Percentiles rank a stretch among this genome's conserved stretches.
phyloP scores from a whole-genome alignment of 495 filamentous ascomycete genomes.

The Symbiotaphrina buchneri region DNA sequence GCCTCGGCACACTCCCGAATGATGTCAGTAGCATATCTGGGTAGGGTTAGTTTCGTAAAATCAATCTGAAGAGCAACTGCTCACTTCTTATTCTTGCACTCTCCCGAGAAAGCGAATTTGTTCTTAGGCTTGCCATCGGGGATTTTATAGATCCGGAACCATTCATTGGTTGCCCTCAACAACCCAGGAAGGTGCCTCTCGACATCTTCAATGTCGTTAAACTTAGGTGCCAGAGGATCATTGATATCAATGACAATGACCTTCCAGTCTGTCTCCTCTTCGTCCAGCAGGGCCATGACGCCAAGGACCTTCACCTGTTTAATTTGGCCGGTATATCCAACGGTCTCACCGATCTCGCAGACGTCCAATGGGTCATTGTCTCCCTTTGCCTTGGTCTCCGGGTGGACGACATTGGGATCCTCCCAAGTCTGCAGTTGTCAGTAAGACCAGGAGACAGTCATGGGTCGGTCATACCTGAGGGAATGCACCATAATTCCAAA shows the following conservation, averaged over 20 bases:
- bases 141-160: conserved; percentile 99
- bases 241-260: conserved; percentile 98
- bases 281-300: conserved; percentile 97
- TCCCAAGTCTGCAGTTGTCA: conserved; percentile 67
- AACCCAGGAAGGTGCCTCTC: conserved; percentile 96
- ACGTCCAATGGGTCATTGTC: conserved; percentile 99
- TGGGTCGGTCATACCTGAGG: conserved; percentile 52
- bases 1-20: conserved; percentile 90
- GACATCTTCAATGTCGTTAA: conserved; percentile 98
- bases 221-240: conserved; percentile 85
- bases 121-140: conserved; percentile 99
- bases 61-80: conserved; percentile 5
- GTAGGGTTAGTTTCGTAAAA: conserved; percentile 8
- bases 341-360: conserved; percentile 97
- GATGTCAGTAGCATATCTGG: conserved; percentile 75
- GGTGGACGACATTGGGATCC: conserved; percentile 85
- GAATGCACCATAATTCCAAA: conserved; percentile 99
- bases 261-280: conserved; percentile 99
- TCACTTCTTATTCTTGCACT: conserved; percentile 99
- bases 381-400: conserved; percentile 98
- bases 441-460: conserved; percentile 2
- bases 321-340: conserved; percentile 83
- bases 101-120: conserved; percentile 98
- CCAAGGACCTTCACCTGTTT: conserved; percentile 99
- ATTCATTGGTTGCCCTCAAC: conserved; percentile 95